A percentile compares a stretch with the other conserved stretches of the same genome.
phyloP scores from a whole-genome alignment of 306 rosid species.

The Argentina anserina region DNA sequence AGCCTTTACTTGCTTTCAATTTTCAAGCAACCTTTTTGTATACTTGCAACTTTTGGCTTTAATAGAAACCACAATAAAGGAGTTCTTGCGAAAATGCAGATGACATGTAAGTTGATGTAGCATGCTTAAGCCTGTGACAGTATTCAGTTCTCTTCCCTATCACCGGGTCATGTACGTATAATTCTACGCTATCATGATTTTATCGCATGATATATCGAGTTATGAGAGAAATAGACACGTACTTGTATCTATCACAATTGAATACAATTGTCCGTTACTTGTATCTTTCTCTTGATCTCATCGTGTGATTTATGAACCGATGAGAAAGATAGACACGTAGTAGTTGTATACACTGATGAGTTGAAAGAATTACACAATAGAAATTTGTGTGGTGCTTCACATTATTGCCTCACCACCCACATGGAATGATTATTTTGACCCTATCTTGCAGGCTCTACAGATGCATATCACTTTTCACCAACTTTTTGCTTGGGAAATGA shows the following conservation, averaged over 20 bases:
- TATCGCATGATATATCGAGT: not conserved
- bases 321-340: not conserved
- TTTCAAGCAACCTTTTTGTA: constrained; percentile 35
- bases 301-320: not conserved
- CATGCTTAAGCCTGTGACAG: not conserved
- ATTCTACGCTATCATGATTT: not conserved
- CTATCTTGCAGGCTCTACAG: not conserved
- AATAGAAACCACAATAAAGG: constrained; percentile 15
- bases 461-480: constrained; percentile 1
- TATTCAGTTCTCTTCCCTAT: not conserved
- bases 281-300: not conserved
- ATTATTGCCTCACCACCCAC: not conserved
- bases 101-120: not conserved
- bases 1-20: constrained; percentile 43
- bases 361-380: not conserved
- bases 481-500: not conserved
- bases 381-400: not conserved
- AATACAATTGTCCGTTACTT: not conserved
- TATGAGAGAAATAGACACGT: not conserved
- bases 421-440: not conserved
- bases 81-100: not conserved
- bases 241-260: not conserved
- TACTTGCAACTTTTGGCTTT: constrained; percentile 43
- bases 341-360: not conserved
- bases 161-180: too few species aligned